Conservation (phyloP, 2,329 filamentous ascomycete species). For the Colletotrichum tofieldiae region DNA sequence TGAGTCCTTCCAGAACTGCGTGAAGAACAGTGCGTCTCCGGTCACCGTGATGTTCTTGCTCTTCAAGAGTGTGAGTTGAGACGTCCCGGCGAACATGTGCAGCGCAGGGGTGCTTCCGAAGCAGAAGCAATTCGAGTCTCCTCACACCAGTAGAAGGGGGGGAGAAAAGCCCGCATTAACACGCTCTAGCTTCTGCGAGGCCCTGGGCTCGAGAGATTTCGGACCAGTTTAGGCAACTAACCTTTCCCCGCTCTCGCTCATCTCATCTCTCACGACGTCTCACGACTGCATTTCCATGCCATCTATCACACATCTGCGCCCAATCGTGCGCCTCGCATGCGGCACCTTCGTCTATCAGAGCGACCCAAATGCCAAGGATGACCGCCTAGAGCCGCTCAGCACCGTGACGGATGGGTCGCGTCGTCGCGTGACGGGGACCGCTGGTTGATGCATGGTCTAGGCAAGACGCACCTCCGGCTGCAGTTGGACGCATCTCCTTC, state of each 20-base stretch:
- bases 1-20: neutral
- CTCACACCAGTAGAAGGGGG: neutral
- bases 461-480: slow-evolving; percentile 30
- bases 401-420: neutral
- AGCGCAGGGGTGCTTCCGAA: neutral
- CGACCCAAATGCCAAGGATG: slow-evolving; percentile 1
- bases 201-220: neutral
- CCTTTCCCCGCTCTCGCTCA: neutral
- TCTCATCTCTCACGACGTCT: neutral
- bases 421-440: slow-evolving; percentile 33
- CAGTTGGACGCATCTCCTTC: slow-evolving; percentile 31
- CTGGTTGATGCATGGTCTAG: slow-evolving; percentile 14
- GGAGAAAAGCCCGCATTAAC: neutral
- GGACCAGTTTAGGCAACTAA: neutral
- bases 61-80: neutral
- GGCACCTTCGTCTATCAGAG: neutral
- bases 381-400: slow-evolving; percentile 19
- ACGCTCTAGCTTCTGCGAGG: neutral
- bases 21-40: neutral
- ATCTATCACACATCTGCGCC: neutral
- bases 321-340: neutral
- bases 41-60: neutral
- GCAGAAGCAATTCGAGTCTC: neutral
- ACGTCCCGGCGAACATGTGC: neutral
- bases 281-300: neutral